phyloP scores from a whole-genome alignment of 2,329 filamentous ascomycete species.

The Herpotrichia juniperi region DNA sequence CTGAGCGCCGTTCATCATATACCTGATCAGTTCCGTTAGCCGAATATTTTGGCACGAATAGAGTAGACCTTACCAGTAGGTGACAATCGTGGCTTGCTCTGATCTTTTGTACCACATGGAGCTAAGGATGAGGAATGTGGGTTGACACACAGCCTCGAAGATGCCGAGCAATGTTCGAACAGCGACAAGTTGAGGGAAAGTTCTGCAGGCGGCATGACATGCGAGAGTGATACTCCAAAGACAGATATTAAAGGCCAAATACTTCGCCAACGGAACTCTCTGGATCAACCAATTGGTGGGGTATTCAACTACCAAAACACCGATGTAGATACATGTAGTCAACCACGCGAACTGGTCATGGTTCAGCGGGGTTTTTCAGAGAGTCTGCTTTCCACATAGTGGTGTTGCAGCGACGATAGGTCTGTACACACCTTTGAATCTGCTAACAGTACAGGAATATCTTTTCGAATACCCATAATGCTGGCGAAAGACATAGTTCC shows the following conservation, averaged over 20 bases:
- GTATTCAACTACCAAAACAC: constrained; percentile 73
- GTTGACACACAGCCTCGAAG: constrained; percentile 74
- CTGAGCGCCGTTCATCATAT: constrained; percentile 77
- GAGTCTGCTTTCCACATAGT: background rate
- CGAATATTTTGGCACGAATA: background rate
- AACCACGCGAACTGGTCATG: constrained; percentile 68
- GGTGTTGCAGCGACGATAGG: background rate
- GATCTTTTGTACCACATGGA: constrained; percentile 74
- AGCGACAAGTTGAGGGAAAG: constrained; percentile 64
- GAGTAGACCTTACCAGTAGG: constrained; percentile 61
- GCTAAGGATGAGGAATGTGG: constrained; percentile 69
- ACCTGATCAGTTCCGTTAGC: constrained; percentile 25
- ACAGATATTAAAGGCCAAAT: constrained; percentile 67
- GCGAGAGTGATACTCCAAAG: constrained; percentile 68
- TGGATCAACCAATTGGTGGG: constrained; percentile 71
- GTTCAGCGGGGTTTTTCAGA: background rate
- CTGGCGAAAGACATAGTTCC: constrained; percentile 67
- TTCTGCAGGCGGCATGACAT: constrained; percentile 65
- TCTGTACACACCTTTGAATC: constrained; percentile 30
- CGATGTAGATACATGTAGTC: constrained; percentile 76
- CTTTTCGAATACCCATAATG: constrained; percentile 65
- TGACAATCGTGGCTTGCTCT: constrained; percentile 70
- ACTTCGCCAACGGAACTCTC: constrained; percentile 71
- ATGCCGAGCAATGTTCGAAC: constrained; percentile 72
- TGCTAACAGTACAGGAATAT: constrained; percentile 38